Conservation (phyloP, 495 filamentous ascomycete genomes). For the Pyronema domesticum region DNA sequence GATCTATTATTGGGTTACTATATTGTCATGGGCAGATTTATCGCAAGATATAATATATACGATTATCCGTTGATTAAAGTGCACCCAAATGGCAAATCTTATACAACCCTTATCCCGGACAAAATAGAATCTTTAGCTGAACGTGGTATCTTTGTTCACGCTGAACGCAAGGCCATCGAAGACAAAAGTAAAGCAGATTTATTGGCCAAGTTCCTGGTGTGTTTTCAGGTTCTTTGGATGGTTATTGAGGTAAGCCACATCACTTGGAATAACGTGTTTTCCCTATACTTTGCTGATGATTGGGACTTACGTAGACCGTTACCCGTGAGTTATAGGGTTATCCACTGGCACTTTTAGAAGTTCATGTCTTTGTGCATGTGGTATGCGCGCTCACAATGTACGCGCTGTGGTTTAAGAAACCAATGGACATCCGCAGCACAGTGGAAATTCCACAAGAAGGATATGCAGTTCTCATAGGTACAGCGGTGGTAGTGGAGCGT, state of each 20-base stretch:
- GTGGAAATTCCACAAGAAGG: no score
- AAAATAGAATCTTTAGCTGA: no score
- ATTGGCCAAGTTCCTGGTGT: neutral
- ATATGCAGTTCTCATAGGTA: no score
- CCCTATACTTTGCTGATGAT: constrained; percentile 3
- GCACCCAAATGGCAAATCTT: no score
- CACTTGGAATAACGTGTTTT: no score
- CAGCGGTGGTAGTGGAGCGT: neutral
- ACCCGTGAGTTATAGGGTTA: constrained; percentile 1
- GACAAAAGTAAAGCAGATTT: constrained; percentile 5
- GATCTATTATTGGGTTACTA: no score
- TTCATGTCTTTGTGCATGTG: constrained; percentile 16
- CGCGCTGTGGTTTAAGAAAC: constrained; percentile 13
- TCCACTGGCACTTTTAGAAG: constrained; percentile 16
- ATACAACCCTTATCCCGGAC: no score
- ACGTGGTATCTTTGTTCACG: no score
- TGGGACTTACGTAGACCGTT: neutral
- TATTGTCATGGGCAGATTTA: neutral
- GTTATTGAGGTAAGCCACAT: neutral
- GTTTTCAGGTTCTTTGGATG: neutral
- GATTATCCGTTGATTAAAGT: no score
- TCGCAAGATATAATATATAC: neutral
- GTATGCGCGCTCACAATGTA: constrained; percentile 12
- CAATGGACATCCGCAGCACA: no score
- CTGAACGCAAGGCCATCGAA: neutral